phyloP scores from a whole-genome alignment of 2,329 filamentous ascomycete genomes.

The Clonostachys chloroleuca region DNA sequence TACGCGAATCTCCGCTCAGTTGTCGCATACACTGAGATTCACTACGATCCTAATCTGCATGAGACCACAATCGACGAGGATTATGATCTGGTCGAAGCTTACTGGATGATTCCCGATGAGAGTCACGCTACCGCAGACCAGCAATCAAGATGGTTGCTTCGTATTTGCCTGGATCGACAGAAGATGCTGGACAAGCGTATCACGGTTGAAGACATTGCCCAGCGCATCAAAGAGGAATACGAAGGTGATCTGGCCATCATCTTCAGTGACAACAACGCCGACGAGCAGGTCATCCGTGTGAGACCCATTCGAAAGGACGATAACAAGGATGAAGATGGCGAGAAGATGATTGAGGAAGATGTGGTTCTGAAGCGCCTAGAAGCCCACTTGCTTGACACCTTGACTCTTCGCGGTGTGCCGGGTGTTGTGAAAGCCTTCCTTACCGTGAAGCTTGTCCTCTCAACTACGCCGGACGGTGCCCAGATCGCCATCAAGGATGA shows the following conservation, averaged over 20 bases:
- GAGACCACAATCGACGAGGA: slow-evolving; percentile 84
- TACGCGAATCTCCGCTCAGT: slow-evolving; percentile 92
- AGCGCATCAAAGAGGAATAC: slow-evolving; percentile 86
- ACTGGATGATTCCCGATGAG: slow-evolving; percentile 90
- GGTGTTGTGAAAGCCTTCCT: slow-evolving; percentile 92
- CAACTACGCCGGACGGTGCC: slow-evolving; percentile 65
- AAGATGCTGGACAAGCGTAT: slow-evolving; percentile 95
- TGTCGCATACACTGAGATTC: slow-evolving; percentile 89
- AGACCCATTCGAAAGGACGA: slow-evolving; percentile 70
- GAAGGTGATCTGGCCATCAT: slow-evolving; percentile 82
- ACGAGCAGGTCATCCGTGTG: slow-evolving; percentile 90
- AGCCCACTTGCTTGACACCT: slow-evolving; percentile 82
- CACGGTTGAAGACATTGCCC: slow-evolving; percentile 85
- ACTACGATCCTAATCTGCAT: slow-evolving; percentile 91
- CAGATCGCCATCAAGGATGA: slow-evolving; percentile 72
- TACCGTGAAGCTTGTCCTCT: slow-evolving; percentile 70
- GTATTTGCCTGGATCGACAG: slow-evolving; percentile 87
- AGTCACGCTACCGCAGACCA: slow-evolving; percentile 54
- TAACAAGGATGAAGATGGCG: slow-evolving; percentile 65
- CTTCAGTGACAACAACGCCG: slow-evolving; percentile 97
- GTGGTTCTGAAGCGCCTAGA: slow-evolving; percentile 90
- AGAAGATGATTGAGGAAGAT: slow-evolving; percentile 71
- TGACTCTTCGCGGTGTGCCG: slow-evolving; percentile 85
- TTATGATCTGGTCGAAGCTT: slow-evolving; percentile 91
- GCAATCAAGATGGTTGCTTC: slow-evolving; percentile 93